A percentile compares a stretch with the other conserved stretches of the same genome.
Evolutionary conservation across 495 filamentous ascomycete species (phyloP).

Genomic region (Penicillium ochrochloron): DNA sequence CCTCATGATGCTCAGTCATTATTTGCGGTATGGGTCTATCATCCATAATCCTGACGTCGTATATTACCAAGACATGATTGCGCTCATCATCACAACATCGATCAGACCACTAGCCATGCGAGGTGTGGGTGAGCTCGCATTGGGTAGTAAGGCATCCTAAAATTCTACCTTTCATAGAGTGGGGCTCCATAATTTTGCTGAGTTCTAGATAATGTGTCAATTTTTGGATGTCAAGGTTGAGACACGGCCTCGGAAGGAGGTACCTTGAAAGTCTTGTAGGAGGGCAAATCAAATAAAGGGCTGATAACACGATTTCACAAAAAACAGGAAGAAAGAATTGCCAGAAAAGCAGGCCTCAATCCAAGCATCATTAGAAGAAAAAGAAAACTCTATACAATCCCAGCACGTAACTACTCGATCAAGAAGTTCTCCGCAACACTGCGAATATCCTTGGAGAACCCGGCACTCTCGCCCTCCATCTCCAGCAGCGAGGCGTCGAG

Average conservation of each 20-base stretch:
- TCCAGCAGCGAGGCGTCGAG: conserved; percentile 73
- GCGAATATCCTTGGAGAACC: conserved; percentile 88
- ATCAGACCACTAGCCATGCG: background rate
- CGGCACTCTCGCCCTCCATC: conserved; percentile 74
- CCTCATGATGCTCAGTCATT: background rate
- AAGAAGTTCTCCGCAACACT: conserved; percentile 80
- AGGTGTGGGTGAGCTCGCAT: background rate
- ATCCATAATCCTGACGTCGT: conserved; percentile 34
- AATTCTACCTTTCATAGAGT: background rate
- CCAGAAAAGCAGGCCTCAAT: conserved; percentile 27
- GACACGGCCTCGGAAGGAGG: conserved; percentile 15
- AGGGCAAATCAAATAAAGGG: conserved; percentile 27
- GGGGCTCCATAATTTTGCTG: background rate
- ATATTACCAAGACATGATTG: conserved; percentile 32
- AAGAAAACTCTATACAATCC: conserved; percentile 43
- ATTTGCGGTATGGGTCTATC: background rate
- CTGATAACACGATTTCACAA: conserved; percentile 33
- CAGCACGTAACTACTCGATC: conserved; percentile 64
- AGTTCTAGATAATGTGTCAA: conserved; percentile 22
- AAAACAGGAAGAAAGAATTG: conserved; percentile 25
- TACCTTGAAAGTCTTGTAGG: conserved; percentile 4
- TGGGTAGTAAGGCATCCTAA: background rate
- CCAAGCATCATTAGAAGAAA: conserved; percentile 50
- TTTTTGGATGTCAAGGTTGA: conserved; percentile 23
- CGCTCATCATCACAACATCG: conserved; percentile 9